Base-by-base conservation (phyloP, 2,329 filamentous ascomycete genomes). In the Aquanectria penicillioides region DNA sequence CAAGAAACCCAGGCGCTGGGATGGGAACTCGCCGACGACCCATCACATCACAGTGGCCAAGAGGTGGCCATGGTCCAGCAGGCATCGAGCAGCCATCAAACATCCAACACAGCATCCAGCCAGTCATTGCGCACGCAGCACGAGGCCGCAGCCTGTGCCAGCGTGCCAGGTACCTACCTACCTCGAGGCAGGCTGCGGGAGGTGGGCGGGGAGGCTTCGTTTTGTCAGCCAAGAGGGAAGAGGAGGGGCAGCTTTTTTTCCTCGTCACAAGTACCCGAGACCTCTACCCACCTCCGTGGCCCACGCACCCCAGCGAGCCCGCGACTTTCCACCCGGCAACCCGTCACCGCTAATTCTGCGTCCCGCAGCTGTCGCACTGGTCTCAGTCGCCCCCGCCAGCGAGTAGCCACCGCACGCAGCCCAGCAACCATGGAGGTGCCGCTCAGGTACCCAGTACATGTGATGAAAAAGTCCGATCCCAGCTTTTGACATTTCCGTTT, bases 271-370 rank as follows among this genome's bases (percentile, higher is more conserved):
- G 40, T 57, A 51, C 54, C 47, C 33, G 28, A 38, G 47, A 57
- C 47, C 38, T 47, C 28, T 23, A 25, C 38, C 23, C 38, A 31
- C 38, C 37, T 25, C 46, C 18, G 15, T 22, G 41, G 34, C 6
- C 22, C 40, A n/a, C 26, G 26, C 54, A 47, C 47, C 40, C 20
- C 26, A 23, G 40, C 28, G 47, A 51, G 17, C 31, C 47, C 40
- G 54, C 40, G 54, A 51, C 47, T 34, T 57, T 47, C 41, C 40
- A 36, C 54, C 54, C 54, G 40, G 54, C 54, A 52, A 47, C 54
- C 54, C 54, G 38, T 46, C 46, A 50, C 54, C 54, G 38, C 54
- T 15, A 51, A 44, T 51, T 51, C 15, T 33, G 23, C 29, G 33
- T 9, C n/a, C 33, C 13, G 6, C 6, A 10, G 9, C 7, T 23